Percentiles rank a stretch among this genome's conserved stretches.
phyloP scores from a whole-genome alignment of 495 filamentous ascomycete species.

The Aspergillus steynii region DNA sequence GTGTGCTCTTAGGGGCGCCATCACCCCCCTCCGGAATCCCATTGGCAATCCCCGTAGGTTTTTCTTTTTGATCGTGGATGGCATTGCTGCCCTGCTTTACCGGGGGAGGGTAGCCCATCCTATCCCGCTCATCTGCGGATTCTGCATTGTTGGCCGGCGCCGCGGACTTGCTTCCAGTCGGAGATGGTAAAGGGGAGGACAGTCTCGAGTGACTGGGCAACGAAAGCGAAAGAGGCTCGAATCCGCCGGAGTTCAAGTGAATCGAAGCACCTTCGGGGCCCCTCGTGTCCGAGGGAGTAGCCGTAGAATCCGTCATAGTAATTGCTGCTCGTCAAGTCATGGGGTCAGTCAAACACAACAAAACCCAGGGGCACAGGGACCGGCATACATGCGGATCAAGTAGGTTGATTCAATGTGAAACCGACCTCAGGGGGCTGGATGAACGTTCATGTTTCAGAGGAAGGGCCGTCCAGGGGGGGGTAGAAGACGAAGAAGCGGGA shows the following conservation, averaged over 20 bases:
- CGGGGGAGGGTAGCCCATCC: conserved; percentile 4
- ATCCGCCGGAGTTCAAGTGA: conserved; percentile 24
- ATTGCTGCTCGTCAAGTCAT: background rate
- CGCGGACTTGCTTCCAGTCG: conserved; percentile 30
- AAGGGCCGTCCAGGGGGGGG: background rate
- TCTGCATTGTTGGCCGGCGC: conserved; percentile 6
- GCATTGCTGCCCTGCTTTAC: conserved; percentile 7
- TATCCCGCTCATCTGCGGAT: conserved; percentile 12
- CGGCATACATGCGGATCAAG: background rate
- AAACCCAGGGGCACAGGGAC: background rate
- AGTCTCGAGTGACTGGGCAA: conserved; percentile 28
- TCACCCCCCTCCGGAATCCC: conserved; percentile 23
- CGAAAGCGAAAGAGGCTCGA: conserved; percentile 24
- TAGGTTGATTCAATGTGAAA: background rate
- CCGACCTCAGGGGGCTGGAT: background rate
- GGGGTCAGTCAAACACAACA: background rate
- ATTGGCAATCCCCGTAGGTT: conserved; percentile 13
- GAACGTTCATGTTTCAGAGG: background rate
- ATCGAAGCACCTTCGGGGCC: conserved; percentile 20
- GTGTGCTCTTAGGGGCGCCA: conserved; percentile 20
- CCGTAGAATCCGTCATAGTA: conserved; percentile 31
- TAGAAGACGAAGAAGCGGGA: background rate
- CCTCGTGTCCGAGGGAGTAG: conserved; percentile 23
- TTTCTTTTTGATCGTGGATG: conserved; percentile 21
- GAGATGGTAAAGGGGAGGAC: conserved; percentile 37